Conservation (phyloP, 2,329 filamentous ascomycete genomes). For the Helicocarpus griseus region DNA sequence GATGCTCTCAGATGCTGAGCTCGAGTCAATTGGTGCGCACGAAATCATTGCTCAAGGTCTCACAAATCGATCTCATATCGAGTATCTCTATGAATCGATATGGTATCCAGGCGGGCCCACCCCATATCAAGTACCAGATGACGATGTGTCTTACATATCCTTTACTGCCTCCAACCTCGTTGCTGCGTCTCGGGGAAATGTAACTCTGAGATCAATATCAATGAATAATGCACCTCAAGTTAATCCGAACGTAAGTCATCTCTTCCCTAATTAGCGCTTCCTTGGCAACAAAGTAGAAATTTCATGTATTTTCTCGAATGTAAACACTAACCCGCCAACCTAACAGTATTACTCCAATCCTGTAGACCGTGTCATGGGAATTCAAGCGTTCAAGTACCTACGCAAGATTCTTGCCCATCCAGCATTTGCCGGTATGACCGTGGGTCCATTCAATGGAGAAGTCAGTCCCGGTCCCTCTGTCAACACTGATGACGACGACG, state of each 20-base stretch:
- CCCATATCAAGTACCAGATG: slow-evolving; percentile 12
- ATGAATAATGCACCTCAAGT: slow-evolving; percentile 10
- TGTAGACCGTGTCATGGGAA: slow-evolving; percentile 13
- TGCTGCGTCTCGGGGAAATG: slow-evolving; percentile 12
- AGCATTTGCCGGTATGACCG: slow-evolving; percentile 9
- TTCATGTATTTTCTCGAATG: no score
- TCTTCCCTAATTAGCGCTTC: background rate
- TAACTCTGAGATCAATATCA: slow-evolving; percentile 11
- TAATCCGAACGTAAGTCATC: slow-evolving; percentile 11
- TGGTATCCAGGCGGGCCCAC: slow-evolving; percentile 18
- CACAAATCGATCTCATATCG: slow-evolving; percentile 18
- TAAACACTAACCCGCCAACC: background rate
- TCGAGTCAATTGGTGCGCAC: slow-evolving; percentile 14
- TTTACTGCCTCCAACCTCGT: slow-evolving; percentile 22
- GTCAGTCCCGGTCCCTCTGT: slow-evolving; percentile 16
- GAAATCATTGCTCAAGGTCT: slow-evolving; percentile 14
- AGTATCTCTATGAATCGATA: slow-evolving; percentile 17
- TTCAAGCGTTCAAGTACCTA: slow-evolving; percentile 17
- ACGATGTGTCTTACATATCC: slow-evolving; percentile 25
- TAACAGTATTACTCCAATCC: slow-evolving; percentile 10
- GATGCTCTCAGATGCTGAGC: slow-evolving; percentile 13
- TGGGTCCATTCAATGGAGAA: slow-evolving; percentile 14
- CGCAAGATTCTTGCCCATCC: slow-evolving; percentile 16
- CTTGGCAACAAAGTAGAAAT: background rate
- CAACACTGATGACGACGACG: slow-evolving; percentile 15